These are phyloP conservation scores for Boletus sp. DNA, from an alignment of 768 basidiomycete species.

Conservation along the genomic window DNA sequence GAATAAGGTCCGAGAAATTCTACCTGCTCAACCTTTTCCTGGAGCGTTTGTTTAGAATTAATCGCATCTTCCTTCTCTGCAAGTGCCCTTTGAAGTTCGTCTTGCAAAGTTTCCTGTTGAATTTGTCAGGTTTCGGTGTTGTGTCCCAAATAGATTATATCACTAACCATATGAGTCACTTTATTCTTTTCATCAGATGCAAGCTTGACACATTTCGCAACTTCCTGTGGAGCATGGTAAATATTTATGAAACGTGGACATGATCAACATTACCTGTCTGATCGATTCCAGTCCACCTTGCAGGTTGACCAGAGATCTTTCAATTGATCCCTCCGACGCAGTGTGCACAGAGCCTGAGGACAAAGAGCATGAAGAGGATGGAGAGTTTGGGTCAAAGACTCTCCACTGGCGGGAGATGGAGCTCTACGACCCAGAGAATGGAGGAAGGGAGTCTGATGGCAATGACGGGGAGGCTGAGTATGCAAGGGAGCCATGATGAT, in stretches of 20 bases:
- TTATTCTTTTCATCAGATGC: background rate
- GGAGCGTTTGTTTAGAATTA: background rate
- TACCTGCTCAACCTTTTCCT: background rate
- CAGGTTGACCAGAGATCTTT: background rate
- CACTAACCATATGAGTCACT: background rate
- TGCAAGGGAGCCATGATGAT: background rate
- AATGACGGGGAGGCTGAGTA: background rate
- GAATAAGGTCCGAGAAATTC: background rate
- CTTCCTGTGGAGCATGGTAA: background rate
- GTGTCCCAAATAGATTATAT: too few relatives aligned
- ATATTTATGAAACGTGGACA: too few relatives aligned
- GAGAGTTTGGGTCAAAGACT: too few relatives aligned
- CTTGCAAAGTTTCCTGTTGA: background rate
- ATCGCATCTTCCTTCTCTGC: background rate
- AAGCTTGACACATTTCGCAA: background rate
- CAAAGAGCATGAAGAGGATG: background rate
- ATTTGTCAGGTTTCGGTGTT: background rate
- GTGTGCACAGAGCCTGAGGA: background rate
- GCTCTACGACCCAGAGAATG: background rate
- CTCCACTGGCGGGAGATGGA: too few relatives aligned
- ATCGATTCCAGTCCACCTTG: background rate
- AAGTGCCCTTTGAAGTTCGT: background rate
- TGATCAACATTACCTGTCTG: background rate
- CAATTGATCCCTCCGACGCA: background rate
- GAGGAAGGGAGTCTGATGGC: background rate